Percentiles rank a stretch among this genome's conserved stretches.
Evolutionary conservation across 257 asterid species (phyloP).

Genomic region (Gynochthodes officinalis): DNA sequence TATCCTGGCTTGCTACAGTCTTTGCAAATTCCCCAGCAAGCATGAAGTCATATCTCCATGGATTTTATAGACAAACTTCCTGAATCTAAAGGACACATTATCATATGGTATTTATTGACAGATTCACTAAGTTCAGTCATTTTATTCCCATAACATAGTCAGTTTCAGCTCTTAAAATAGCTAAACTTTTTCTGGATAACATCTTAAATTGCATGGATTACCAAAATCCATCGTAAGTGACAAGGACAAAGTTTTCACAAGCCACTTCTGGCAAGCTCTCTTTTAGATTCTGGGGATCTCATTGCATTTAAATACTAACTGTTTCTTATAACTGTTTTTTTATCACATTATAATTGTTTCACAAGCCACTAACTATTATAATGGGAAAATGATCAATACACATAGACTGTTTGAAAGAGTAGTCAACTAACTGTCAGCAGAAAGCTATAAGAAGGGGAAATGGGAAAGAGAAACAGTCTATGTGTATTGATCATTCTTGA

Average conservation of each 20-base stretch:
- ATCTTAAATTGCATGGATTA: background rate
- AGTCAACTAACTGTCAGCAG: too few relatives aligned
- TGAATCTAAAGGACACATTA: too few relatives aligned
- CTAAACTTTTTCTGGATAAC: background rate
- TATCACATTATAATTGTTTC: too few relatives aligned
- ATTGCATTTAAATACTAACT: too few relatives aligned
- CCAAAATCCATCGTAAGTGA: background rate
- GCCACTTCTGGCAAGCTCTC: background rate
- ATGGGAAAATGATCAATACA: too few relatives aligned
- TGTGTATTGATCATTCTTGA: too few relatives aligned
- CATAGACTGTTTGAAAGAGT: too few relatives aligned
- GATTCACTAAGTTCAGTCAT: background rate
- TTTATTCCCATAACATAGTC: background rate
- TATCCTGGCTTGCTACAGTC: background rate
- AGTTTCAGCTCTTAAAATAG: accelerated
- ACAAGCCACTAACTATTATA: too few relatives aligned
- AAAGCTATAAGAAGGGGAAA: too few relatives aligned
- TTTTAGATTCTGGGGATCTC: background rate
- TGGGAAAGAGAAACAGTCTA: too few relatives aligned
- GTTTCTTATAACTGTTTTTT: too few relatives aligned
- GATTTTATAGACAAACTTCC: background rate
- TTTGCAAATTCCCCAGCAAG: background rate
- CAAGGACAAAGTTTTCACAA: background rate
- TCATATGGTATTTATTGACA: background rate
- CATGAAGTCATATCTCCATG: background rate